Conservation (phyloP, 345 rosid species). For the Brassica rapa region DNA sequence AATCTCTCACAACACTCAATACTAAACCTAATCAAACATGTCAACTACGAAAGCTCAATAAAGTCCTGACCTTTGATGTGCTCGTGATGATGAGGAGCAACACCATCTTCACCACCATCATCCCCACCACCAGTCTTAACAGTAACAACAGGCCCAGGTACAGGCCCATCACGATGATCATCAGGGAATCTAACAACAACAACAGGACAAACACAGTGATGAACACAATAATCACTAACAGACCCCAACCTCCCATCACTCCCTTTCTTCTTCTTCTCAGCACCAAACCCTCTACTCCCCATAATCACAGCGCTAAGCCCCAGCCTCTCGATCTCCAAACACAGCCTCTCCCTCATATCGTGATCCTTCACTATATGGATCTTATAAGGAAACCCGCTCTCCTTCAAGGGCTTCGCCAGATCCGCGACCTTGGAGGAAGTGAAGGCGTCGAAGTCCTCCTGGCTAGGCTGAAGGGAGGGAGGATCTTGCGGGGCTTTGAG, state of each 20-base stretch:
- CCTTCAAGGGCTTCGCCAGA: constrained; percentile 73
- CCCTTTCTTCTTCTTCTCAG: constrained; percentile 40
- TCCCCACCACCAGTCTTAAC: constrained; percentile 27
- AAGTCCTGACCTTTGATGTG: constrained; percentile 44
- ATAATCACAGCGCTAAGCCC: constrained; percentile 77
- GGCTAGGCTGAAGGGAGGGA: constrained; percentile 44
- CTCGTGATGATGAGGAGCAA: constrained; percentile 34
- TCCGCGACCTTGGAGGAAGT: constrained; percentile 57
- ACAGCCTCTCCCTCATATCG: constrained; percentile 87
- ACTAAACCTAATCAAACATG: constrained; percentile 18
- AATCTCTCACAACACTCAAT: constrained; percentile 10
- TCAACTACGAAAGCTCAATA: not conserved
- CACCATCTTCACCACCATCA: constrained; percentile 23
- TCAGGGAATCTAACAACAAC: constrained; percentile 61
- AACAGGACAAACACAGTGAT: constrained; percentile 86
- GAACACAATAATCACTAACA: constrained; percentile 88
- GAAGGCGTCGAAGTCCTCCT: constrained; percentile 63
- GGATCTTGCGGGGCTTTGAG: constrained; percentile 29
- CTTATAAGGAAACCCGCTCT: constrained; percentile 64
- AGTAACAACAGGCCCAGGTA: constrained; percentile 32
- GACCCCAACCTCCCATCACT: constrained; percentile 73
- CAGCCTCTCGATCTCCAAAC: constrained; percentile 86
- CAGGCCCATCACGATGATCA: constrained; percentile 37
- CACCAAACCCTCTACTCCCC: constrained; percentile 93
- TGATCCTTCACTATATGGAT: constrained; percentile 83